Base-by-base conservation (phyloP, 495 filamentous ascomycete species). In the Neurospora tetraspora region DNA sequence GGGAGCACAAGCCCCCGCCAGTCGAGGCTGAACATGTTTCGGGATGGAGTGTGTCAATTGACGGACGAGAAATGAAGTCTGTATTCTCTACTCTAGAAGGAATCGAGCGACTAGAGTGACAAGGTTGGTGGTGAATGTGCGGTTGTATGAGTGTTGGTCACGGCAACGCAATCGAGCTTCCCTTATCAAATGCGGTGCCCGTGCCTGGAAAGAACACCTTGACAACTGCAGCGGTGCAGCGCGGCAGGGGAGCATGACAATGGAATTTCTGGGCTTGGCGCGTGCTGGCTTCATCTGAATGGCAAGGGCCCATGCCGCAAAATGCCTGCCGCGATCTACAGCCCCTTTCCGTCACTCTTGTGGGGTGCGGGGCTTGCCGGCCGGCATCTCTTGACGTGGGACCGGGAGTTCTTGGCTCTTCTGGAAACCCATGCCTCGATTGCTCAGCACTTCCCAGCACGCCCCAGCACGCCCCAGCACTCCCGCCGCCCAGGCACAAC, bases 1-100 rank as follows among this genome's bases (percentile, higher is more conserved):
- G 93, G 93, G 75, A 97, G 85, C 74, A 88, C 83, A 76, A 98
- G 90, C 80, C 89, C 88, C 80, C 92, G 79, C 93, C 92, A 95
- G 86, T 97, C 86, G 73, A 95, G 86, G 71, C 83, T 83, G 73
- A 87, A 85, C 86, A 89, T 89, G 43, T 71, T 37, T 71, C 23
- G 47, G 59, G 53, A 65, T 59, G 20, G 20, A 59, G 4, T 59
- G 47, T 59, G 47, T 7, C 53, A 65, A 65, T 34, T 34, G 53
- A 65, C 53, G 23, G 53, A 61, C 53, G 53, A 31, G 23, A 34
- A 61, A 65, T 65, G 27, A 65, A 18, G 53, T 34, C 53, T 65
- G 53, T 65, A 65, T 65, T 65, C 53, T 34, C 53, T 65, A 34
- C 53, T 65, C 27, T 34, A 31, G 53, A 34, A 61, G 27, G 14